Conservation (phyloP, 352 stramenopile genomes). For the Pythium volutum region DNA sequence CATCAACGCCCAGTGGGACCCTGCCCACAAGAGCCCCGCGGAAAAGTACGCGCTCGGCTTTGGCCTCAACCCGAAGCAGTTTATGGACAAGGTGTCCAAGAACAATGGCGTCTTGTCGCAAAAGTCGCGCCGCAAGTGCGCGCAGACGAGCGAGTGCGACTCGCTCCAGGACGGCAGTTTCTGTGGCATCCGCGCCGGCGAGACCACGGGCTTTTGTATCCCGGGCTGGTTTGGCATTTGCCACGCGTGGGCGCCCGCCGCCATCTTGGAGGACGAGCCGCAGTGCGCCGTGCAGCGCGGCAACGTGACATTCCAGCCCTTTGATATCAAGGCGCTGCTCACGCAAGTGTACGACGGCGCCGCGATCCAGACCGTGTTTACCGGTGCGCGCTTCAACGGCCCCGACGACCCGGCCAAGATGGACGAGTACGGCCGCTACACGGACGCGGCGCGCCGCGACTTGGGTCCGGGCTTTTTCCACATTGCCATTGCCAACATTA, state of each 20-base stretch:
- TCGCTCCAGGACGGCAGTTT: neutral
- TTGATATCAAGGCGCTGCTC: slow-evolving; percentile 28
- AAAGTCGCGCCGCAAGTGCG: neutral
- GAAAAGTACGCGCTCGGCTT: slow-evolving; percentile 29
- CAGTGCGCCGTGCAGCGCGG: slow-evolving; percentile 30
- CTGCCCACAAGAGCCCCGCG: slow-evolving; percentile 9
- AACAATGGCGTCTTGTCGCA: slow-evolving; percentile 8
- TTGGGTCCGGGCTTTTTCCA: slow-evolving; percentile 39
- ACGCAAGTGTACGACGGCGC: slow-evolving; percentile 25
- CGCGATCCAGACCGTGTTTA: slow-evolving; percentile 36
- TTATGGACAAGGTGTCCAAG: slow-evolving; percentile 25
- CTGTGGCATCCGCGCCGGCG: slow-evolving; percentile 3
- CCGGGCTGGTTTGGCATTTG: slow-evolving; percentile 13
- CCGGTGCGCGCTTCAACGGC: slow-evolving; percentile 35
- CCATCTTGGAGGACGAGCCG: slow-evolving; percentile 7
- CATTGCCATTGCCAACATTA: slow-evolving; percentile 34
- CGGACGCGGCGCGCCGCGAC: slow-evolving; percentile 36
- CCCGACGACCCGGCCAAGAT: neutral
- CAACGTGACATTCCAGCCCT: slow-evolving; percentile 25
- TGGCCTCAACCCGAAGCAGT: slow-evolving; percentile 8
- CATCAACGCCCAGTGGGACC: slow-evolving; percentile 47
- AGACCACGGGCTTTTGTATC: neutral
- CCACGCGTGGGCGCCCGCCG: slow-evolving; percentile 15
- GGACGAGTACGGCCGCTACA: slow-evolving; percentile 49
- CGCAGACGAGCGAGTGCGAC: slow-evolving; percentile 5